phyloP scores from a whole-genome alignment of 176 grass and related monocot species.

The Oryza rufipogon region DNA sequence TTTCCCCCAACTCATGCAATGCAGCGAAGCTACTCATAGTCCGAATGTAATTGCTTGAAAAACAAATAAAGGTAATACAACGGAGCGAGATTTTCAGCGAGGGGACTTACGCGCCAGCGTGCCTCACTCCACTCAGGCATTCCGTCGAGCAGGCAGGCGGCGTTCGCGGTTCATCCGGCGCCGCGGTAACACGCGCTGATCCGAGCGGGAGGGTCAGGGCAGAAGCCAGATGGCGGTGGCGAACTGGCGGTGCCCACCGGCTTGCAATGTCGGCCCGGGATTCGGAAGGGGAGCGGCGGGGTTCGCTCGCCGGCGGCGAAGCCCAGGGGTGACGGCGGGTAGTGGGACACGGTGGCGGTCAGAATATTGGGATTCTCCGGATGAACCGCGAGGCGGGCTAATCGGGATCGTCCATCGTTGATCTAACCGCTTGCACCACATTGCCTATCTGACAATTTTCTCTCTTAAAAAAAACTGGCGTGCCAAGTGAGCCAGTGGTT shows the following conservation, averaged over 20 bases:
- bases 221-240: neutral
- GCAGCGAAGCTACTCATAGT: neutral
- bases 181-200: neutral
- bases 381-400: too few species aligned
- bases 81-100: neutral
- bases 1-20: neutral
- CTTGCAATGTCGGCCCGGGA: neutral
- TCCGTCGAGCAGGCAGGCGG: conserved; percentile 34
- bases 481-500: too few species aligned
- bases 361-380: too few species aligned
- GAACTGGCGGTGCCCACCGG: neutral
- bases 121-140: neutral
- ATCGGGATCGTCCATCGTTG: too few species aligned
- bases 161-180: neutral
- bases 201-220: neutral
- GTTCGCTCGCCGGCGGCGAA: neutral
- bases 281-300: neutral
- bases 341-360: too few species aligned
- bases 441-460: too few species aligned
- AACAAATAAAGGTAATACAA: neutral
- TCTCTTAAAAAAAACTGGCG: too few species aligned
- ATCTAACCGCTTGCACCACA: too few species aligned
- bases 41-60: neutral
- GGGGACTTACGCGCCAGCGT: neutral
- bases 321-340: too few species aligned